Evolutionary conservation across 768 basidiomycete species (phyloP), one percentile per base, ranked within the genome.

Genomic region (Russula ochroleuca): DNA sequence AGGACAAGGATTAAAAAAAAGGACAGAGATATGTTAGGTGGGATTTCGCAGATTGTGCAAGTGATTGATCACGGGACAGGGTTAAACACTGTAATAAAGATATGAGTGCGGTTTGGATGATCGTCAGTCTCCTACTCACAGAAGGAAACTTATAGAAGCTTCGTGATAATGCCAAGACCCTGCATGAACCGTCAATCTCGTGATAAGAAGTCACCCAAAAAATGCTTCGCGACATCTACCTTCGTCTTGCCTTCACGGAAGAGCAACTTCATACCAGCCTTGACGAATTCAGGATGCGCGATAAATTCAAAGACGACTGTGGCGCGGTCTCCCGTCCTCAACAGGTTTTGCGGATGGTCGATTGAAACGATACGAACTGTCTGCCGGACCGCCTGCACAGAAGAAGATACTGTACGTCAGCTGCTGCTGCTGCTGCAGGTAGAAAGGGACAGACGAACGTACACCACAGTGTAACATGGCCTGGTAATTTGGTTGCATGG

Each of bases 231-330:
- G 14, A 33, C 5, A 70, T 78, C 38, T 56, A 87, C 94, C 81
- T 97, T 98, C 0, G 94, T 97, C 78, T 93, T 94, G 4, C 95
- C 96, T 75, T 98, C 97, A 45, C 96, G 80, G 73, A 98, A 94
- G 14, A 99, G 75, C 25, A 96, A 79, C 75, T 94, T 93, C 87
- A 92, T 92, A 31, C 95, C 95, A 68, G 87, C 88, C 73, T 95
- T 94, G 67, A 98, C 79, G 72, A 87, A 95, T 78, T 97, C 96
- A 0, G 92, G 88, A 59, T 90, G 88, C 15, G 90, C 87, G 59
- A 96, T 91, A 71, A 98, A 96, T 76, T 98, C 92, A 69, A 98
- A 98, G 38, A 84, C 83, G n/a, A 98, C 93, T 3, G 87, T 94
- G 3, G 94, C 92, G 37, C 94, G 84, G 72, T 99, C 97, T 5